These are phyloP conservation scores for Penicillium crystallinum DNA, from an alignment of 495 filamentous ascomycete genomes.

Conservation along the genomic window DNA sequence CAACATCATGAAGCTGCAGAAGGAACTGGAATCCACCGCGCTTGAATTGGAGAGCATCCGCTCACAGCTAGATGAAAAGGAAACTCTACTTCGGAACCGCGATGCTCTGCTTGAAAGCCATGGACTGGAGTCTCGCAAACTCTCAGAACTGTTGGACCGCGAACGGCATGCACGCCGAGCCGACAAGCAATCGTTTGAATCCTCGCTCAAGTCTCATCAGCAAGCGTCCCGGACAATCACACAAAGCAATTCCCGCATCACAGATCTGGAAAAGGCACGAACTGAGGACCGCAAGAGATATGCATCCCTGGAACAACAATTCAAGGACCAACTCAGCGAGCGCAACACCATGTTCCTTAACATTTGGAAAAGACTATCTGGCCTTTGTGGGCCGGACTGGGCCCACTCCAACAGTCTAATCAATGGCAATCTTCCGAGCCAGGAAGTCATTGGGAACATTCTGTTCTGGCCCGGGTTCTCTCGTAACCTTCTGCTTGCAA, in stretches of 20 bases:
- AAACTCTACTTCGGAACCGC: slow-evolving; percentile 83
- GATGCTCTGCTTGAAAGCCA: slow-evolving; percentile 86
- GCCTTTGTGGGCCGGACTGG: slow-evolving; percentile 89
- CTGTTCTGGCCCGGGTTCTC: slow-evolving; percentile 76
- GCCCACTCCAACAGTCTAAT: slow-evolving; percentile 82
- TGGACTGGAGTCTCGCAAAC: slow-evolving; percentile 76
- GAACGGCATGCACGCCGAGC: slow-evolving; percentile 79
- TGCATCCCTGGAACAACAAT: slow-evolving; percentile 65
- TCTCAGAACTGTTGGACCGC: slow-evolving; percentile 85
- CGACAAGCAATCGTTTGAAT: slow-evolving; percentile 81
- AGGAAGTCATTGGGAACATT: slow-evolving; percentile 71
- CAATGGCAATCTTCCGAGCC: slow-evolving; percentile 74
- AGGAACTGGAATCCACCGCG: slow-evolving; percentile 75
- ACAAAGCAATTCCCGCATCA: slow-evolving; percentile 74
- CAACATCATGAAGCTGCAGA: slow-evolving; percentile 82
- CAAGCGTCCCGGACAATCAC: slow-evolving; percentile 75
- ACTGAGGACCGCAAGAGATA: slow-evolving; percentile 70
- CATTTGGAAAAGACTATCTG: slow-evolving; percentile 81
- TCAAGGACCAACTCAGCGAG: slow-evolving; percentile 81
- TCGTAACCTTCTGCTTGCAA: slow-evolving; percentile 78
- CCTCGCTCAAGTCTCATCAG: slow-evolving; percentile 78
- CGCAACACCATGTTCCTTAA: slow-evolving; percentile 80
- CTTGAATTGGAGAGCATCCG: slow-evolving; percentile 75
- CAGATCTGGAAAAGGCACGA: slow-evolving; percentile 74
- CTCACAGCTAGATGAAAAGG: slow-evolving; percentile 74